Evolutionary conservation across 106 monocot species (phyloP), one percentile per base, ranked within the genome.

Genomic region (Platanthera guangdongensis): DNA sequence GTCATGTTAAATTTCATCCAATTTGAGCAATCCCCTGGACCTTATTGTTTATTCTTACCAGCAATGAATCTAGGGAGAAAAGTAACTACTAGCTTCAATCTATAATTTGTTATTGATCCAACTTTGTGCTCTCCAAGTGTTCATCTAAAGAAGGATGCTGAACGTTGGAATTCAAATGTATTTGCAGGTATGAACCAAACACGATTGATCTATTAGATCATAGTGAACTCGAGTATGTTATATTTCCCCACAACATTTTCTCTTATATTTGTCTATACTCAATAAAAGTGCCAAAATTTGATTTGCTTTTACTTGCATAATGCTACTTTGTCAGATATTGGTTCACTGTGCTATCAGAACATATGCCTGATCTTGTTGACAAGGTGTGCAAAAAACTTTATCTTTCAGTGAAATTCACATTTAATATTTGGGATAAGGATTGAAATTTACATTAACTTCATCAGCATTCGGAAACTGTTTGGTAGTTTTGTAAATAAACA

Each of bases 161-260:
- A 47, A 49, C 48, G 12, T 28, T 64, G 18, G 79, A 73, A 21
- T 60, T 79, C 47, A 47, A 46, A 70, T 22, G 49, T 15, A 72
- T 78, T 65, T 93, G 80, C 92, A 99, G 99, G 77, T 99, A 99
- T 60, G 99, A 99, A 74, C 99, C 99, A 64, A 99, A 99, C 74
- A 99, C 99, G 16, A 90, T 99, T 75, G 99, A 99, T 84, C 86
- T 99, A 46, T 86, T 83, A 6, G 94, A 94, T 74, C 94, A 73
- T 73, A 78, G 81, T 79, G 99, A 99, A 78, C 84, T 94, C 52
- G 88, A 99, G 99, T 99, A 85, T 81, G 94, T 81, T 69, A 25
- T 46, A n/a, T 9, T 39, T 16, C n/a, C 39, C 57, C 76, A 57
- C 46, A 67, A 55, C 10, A 47, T 47, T 10, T 28, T 53, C 28